A percentile compares a stretch with the other conserved stretches of the same genome.
These are phyloP conservation scores for Fusarium nelsonii DNA, from an alignment of 2,329 filamentous ascomycete genomes.

Conservation along the genomic window DNA sequence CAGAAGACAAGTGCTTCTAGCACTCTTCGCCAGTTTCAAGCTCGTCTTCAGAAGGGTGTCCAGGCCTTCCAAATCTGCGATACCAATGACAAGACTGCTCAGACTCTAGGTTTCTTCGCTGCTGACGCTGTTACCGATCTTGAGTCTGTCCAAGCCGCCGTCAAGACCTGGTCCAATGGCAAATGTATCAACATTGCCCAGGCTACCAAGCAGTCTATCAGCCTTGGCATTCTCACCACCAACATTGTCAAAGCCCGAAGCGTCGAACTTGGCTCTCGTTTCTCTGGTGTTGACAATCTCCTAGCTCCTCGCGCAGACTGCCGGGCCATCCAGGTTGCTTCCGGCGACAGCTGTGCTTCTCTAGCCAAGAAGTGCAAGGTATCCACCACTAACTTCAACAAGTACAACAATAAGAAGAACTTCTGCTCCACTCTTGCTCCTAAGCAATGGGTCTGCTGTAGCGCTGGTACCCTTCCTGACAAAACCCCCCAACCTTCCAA, in stretches of 20 bases:
- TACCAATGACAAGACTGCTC: slow-evolving; percentile 28
- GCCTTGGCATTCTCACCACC: slow-evolving; percentile 36
- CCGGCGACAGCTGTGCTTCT: slow-evolving; percentile 54
- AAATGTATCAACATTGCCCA: slow-evolving; percentile 32
- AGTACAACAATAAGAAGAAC: slow-evolving; percentile 53
- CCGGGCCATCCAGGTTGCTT: slow-evolving; percentile 48
- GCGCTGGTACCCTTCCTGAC: slow-evolving; percentile 52
- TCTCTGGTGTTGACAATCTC: slow-evolving; percentile 23
- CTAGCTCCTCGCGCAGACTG: slow-evolving; percentile 42
- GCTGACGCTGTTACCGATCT: slow-evolving; percentile 29
- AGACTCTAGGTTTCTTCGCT: slow-evolving; percentile 43
- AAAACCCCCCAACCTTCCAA: slow-evolving; percentile 49
- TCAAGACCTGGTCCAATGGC: slow-evolving; percentile 41
- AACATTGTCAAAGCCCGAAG: slow-evolving; percentile 29
- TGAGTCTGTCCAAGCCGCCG: slow-evolving; percentile 29
- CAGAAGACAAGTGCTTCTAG: slow-evolving; percentile 41
- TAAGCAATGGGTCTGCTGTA: slow-evolving; percentile 55
- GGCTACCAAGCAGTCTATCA: slow-evolving; percentile 14
- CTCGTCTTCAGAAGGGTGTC: slow-evolving; percentile 31
- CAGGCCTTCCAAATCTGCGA: slow-evolving; percentile 43
- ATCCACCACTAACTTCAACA: slow-evolving; percentile 52
- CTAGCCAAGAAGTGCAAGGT: slow-evolving; percentile 57
- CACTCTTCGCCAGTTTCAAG: slow-evolving; percentile 25
- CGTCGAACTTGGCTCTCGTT: slow-evolving; percentile 36
- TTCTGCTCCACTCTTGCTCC: slow-evolving; percentile 52